Conservation (phyloP, 768 basidiomycete species). For the Tephrocybe sp. region DNA sequence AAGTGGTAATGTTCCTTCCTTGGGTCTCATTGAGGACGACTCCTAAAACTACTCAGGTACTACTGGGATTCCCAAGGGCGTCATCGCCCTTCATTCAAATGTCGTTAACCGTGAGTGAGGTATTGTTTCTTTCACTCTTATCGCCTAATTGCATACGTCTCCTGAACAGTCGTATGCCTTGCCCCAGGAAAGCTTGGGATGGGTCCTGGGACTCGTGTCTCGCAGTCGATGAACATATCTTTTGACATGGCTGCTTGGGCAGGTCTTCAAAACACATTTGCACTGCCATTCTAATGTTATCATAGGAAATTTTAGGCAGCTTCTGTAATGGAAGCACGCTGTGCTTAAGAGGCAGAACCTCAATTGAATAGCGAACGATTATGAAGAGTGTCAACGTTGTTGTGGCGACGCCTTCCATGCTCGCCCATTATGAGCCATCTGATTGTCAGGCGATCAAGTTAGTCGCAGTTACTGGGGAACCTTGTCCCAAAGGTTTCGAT, state of each 20-base stretch:
- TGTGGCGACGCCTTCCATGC: slow-evolving; percentile 53
- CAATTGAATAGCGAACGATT: slow-evolving; percentile 46
- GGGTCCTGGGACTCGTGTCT: slow-evolving; percentile 50
- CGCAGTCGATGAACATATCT: slow-evolving; percentile 61
- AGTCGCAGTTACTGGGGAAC: slow-evolving; percentile 53
- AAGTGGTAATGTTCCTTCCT: too few species aligned
- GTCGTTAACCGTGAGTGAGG: slow-evolving; percentile 53
- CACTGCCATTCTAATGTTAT: slow-evolving; percentile 34
- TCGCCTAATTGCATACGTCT: too few species aligned
- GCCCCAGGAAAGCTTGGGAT: slow-evolving; percentile 58
- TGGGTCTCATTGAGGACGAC: too few species aligned
- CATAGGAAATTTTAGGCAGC: slow-evolving; percentile 52
- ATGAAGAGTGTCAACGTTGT: slow-evolving; percentile 52
- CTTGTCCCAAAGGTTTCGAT: slow-evolving; percentile 48
- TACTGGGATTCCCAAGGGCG: slow-evolving; percentile 60
- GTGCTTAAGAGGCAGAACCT: slow-evolving; percentile 49
- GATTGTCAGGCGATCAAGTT: slow-evolving; percentile 51
- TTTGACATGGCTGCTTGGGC: slow-evolving; percentile 71
- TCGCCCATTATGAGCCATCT: slow-evolving; percentile 43
- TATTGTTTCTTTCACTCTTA: too few species aligned
- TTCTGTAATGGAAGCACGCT: slow-evolving; percentile 52
- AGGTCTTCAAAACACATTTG: slow-evolving; percentile 27
- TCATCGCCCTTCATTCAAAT: slow-evolving; percentile 56
- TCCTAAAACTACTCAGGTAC: slow-evolving; percentile 27
- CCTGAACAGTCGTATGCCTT: slow-evolving; percentile 32